Evolutionary conservation across 257 asterid genomes (phyloP), one percentile per base, ranked within the genome.

Genomic region (Solanum lycopersicoides): DNA sequence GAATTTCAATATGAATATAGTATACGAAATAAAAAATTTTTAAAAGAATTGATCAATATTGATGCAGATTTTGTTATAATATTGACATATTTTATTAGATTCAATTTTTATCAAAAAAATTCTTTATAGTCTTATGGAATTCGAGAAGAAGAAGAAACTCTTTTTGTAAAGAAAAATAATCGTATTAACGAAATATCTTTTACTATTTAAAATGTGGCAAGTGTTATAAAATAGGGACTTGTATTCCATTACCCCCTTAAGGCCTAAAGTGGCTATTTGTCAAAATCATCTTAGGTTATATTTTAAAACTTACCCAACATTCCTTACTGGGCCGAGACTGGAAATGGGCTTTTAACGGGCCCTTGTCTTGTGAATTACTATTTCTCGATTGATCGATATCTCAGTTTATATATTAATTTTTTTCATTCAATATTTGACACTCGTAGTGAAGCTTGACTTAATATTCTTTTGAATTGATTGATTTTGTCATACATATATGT

Each of bases 21-120:
- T 0, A 47, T 1, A 47, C 14, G 3, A 21, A 1, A 2, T 50
- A 1, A 3, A 0, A 5, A 50, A 50, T 7, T 7, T 14, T 14
- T 14, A 47, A 13, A 47, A 47, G 14, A 47, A 15, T 50, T 14
- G 59, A 9, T 12, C 7, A 25, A 66, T 2, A 25, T 20, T 25
- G 13, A 25, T 12, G 44, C 5, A 32, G 3, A 32, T 71, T 71
- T 32, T 32, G 13, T 32, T 9, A 32, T 32, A 15, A 69, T 2
- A 13, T 32, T 3, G 6, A 50, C 16, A 5, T 15, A 6, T 15
- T 15, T 50, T 28, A 28, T 28, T 28, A 28, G 30, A 28, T 28
- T 15, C 0, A 73, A 11, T 8, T 37, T 73, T 3, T 37, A 35
- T 4, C 0, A 20, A 3, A 20, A 3, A 37, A 37, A 73, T 20